Evolutionary conservation across 1,284 basidiomycete genomes (phyloP).

Genomic region (Stygiomarasmius scandens): DNA sequence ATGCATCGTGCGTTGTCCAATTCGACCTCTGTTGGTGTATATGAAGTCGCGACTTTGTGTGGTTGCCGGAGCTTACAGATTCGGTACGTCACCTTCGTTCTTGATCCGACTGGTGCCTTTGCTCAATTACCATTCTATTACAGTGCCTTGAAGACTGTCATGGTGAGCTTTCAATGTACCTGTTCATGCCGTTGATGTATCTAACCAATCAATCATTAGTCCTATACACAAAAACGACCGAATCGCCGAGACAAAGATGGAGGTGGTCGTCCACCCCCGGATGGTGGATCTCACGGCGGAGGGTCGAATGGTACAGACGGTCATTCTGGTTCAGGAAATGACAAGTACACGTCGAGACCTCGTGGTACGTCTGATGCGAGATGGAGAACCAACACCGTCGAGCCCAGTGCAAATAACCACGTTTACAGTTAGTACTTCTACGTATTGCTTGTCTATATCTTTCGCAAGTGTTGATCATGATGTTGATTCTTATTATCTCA

Average conservation of each 20-base stretch:
- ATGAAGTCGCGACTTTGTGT: constrained; percentile 91
- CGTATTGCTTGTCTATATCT: neutral
- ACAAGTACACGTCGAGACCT: constrained; percentile 26
- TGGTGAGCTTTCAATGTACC: constrained; percentile 47
- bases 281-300: constrained; percentile 27
- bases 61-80: constrained; percentile 88
- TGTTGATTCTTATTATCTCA: neutral
- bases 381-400: constrained; percentile 30
- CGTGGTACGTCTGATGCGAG: constrained; percentile 45
- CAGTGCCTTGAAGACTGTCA: constrained; percentile 76
- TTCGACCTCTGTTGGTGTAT: constrained; percentile 85
- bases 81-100: constrained; percentile 50
- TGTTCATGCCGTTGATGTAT: neutral
- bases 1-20: constrained; percentile 88
- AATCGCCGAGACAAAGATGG: constrained; percentile 54
- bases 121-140: constrained; percentile 9
- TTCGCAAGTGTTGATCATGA: neutral
- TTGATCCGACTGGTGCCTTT: neutral
- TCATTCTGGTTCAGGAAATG: constrained; percentile 9
- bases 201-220: constrained; percentile 36
- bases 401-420: constrained; percentile 16
- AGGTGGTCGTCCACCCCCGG: constrained; percentile 44
- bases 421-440: constrained; percentile 16
- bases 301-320: constrained; percentile 20
- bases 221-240: constrained; percentile 71